Evolutionary conservation across 2,329 filamentous ascomycete genomes (phyloP), one percentile per base, ranked within the genome.

Genomic region (Pleomassaria siparia): DNA sequence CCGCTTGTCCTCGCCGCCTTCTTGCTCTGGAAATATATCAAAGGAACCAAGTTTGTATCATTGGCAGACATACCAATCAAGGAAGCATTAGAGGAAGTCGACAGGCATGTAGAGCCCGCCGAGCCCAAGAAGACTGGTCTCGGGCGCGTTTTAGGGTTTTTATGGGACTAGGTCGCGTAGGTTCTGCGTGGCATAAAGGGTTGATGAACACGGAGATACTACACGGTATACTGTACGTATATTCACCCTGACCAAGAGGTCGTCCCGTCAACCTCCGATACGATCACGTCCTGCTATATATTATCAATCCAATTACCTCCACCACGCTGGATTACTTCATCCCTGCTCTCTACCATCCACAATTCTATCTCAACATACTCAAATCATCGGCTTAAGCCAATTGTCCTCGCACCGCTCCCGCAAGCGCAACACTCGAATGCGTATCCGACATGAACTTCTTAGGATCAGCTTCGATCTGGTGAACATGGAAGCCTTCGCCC

Each of bases 21-120:
- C 59, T 46, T 81, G 12, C 74, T 81, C n/a, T 88, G 84, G 80
- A 89, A 89, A 63, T 70, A 83, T 41, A 70, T 78, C 59, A 86
- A 85, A 59, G 77, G 80, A 55, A 87, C 85, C 0, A 80, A 78
- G 28, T 62, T 72, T 21, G 66, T 75, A 7, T 37, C 54, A 8
- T 28, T 63, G 7, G 32, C 49, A 1, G 57, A 62, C 2, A 51
- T 64, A 16, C 61, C 61, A 0, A 53, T 64, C 20, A 45, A 58
- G 1, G 58, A 59, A 18, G 61, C 59, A 11, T 44, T 64, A 3
- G 54, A 59, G 6, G 55, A 60, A 28, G 51, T 63, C 8, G 49
- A 47, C 10, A 50, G 39, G 18, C 30, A 55, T 43, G 59, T 57
- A 13, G 60, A 63, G 40, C 53, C 52, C 2, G 22, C 44, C 9